Percentiles rank a stretch among this genome's conserved stretches.
These are phyloP conservation scores for Eucalyptus microcorys DNA, from an alignment of 345 rosid species.

Conservation along the genomic window DNA sequence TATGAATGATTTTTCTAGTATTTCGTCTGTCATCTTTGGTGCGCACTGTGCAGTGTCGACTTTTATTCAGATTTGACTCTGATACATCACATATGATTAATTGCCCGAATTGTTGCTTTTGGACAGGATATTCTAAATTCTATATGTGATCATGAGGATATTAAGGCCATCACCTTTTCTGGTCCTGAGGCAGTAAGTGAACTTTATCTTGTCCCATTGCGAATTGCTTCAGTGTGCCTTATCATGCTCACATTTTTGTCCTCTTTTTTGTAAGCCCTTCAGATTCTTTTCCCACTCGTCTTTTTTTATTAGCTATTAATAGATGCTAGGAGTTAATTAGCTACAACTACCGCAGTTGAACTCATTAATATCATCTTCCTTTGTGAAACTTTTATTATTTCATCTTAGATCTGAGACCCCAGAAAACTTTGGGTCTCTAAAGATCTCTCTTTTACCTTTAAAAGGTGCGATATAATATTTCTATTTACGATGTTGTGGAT, in stretches of 20 bases:
- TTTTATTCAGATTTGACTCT: neutral
- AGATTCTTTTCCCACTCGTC: neutral
- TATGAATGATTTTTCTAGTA: neutral
- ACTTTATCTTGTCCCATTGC: neutral
- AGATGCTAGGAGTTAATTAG: neutral
- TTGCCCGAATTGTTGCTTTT: neutral
- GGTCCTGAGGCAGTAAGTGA: slow-evolving; percentile 76
- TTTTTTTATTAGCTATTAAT: neutral
- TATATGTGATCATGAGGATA: slow-evolving; percentile 73
- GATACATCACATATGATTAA: neutral
- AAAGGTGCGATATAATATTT: neutral
- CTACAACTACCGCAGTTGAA: neutral
- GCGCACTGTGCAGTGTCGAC: neutral
- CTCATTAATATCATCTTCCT: neutral
- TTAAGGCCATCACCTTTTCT: slow-evolving; percentile 80
- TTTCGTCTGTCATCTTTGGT: neutral
- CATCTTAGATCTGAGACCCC: neutral
- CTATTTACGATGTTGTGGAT: neutral
- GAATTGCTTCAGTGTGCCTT: neutral
- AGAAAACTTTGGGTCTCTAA: neutral
- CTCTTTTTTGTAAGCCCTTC: neutral
- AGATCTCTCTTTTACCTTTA: neutral
- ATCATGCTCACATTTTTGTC: neutral
- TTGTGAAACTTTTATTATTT: neutral
- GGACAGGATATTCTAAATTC: slow-evolving; percentile 73